Conservation (phyloP, 148 eudicot genomes). For the Rhododendron griersonianum region DNA sequence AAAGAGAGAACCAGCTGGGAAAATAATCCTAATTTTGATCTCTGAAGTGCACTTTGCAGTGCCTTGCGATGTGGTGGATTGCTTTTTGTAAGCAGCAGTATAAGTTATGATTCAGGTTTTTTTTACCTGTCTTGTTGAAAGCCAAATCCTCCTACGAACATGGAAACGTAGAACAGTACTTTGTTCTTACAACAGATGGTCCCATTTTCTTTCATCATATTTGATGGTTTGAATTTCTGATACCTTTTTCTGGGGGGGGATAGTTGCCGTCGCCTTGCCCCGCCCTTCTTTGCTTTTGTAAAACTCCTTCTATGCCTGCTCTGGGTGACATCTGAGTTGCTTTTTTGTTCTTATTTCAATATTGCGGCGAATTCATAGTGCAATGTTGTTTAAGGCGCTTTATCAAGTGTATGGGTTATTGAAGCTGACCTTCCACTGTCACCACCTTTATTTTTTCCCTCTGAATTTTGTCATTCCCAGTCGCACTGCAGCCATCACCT, state of each 20-base stretch:
- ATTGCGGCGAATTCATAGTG: not conserved
- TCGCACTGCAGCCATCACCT: not conserved
- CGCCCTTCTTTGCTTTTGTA: not conserved
- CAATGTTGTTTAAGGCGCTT: not conserved
- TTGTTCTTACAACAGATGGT: not conserved
- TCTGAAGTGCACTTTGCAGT: not conserved
- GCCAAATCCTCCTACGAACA: not conserved
- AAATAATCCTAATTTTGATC: not conserved
- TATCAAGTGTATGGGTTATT: not conserved
- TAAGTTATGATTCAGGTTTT: conserved; percentile 7
- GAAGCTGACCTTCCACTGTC: not conserved
- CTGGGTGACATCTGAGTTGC: not conserved
- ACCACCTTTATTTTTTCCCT: not conserved
- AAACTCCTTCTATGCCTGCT: not conserved
- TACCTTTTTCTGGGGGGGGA: not conserved
- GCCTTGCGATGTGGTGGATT: not conserved
- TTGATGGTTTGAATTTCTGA: not conserved
- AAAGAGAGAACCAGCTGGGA: not conserved
- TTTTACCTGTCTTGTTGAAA: conserved; percentile 1
- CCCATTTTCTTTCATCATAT: not conserved
- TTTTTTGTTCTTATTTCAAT: not conserved
- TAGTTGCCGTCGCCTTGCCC: not conserved
- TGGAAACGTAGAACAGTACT: not conserved
- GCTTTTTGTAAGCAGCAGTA: conserved; percentile 1
- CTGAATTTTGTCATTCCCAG: not conserved